Evolutionary conservation across 768 basidiomycete genomes (phyloP).

Genomic region (Mycena filopes): DNA sequence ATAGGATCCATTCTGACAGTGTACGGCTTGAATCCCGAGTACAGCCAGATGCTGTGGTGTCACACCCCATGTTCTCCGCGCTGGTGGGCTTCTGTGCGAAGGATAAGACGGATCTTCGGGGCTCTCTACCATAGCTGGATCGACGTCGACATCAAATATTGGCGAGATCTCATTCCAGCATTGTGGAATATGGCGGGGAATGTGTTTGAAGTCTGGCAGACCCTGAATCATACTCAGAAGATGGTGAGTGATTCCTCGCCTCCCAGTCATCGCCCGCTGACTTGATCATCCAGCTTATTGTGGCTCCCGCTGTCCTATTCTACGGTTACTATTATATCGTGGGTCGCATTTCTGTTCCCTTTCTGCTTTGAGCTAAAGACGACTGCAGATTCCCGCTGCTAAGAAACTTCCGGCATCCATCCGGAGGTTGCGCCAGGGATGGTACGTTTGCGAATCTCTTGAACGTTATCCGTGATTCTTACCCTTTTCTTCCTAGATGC

Average conservation of each 20-base stretch:
- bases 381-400: background rate
- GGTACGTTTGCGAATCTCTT: background rate
- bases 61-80: too few relatives aligned
- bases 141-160: background rate
- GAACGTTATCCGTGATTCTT: background rate
- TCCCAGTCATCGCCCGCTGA: background rate
- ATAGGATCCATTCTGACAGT: too few relatives aligned
- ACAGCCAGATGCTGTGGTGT: too few relatives aligned
- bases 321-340: conserved; percentile 4
- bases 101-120: background rate
- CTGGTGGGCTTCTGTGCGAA: background rate
- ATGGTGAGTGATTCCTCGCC: background rate
- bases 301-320: background rate
- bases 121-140: background rate
- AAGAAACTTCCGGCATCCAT: background rate
- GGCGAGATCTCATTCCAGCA: background rate
- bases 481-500: background rate
- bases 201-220: background rate
- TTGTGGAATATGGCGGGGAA: background rate
- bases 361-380: background rate
- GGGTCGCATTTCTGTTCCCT: background rate
- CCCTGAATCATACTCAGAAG: background rate
- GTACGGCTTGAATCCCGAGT: too few relatives aligned
- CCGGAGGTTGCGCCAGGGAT: background rate
- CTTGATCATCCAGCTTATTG: background rate